Evolutionary conservation across 306 rosid species (phyloP).

Genomic region (Vicia faba): DNA sequence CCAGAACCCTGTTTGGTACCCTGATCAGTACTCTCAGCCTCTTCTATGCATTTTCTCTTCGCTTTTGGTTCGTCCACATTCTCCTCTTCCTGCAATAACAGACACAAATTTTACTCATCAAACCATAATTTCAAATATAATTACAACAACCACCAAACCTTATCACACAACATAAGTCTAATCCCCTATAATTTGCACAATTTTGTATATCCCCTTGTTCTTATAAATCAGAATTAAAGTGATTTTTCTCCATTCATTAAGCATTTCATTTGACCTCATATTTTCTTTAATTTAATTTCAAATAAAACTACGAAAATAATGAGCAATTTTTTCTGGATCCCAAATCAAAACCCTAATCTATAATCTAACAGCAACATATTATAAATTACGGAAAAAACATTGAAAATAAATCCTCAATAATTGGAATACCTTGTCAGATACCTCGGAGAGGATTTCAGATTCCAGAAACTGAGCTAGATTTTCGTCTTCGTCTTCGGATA

Average conservation of each 20-base stretch:
- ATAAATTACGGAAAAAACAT: background rate
- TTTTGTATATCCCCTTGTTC: too few species aligned
- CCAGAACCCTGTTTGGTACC: constrained; percentile 10
- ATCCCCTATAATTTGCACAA: too few species aligned
- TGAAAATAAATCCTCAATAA: background rate
- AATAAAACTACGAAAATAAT: constrained; percentile 6
- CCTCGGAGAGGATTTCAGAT: constrained; percentile 79
- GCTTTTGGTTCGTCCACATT: constrained; percentile 51
- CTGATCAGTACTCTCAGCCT: constrained; percentile 33
- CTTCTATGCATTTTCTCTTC: constrained; percentile 53
- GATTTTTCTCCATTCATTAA: too few species aligned
- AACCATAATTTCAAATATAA: constrained; percentile 3
- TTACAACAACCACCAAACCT: too few species aligned
- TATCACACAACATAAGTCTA: too few species aligned
- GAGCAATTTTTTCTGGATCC: background rate
- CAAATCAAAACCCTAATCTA: constrained; percentile 38
- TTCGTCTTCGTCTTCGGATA: constrained; percentile 84
- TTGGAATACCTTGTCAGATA: constrained; percentile 62
- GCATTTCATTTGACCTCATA: too few species aligned
- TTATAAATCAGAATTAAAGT: too few species aligned
- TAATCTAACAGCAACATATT: background rate
- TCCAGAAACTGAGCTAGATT: constrained; percentile 75
- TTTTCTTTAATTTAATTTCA: background rate
- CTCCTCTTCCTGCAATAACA: constrained; percentile 59
- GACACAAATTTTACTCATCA: constrained; percentile 16